A percentile compares a stretch with the other conserved stretches of the same genome.
phyloP scores from a whole-genome alignment of 345 rosid species.

The Dimocarpus longan region DNA sequence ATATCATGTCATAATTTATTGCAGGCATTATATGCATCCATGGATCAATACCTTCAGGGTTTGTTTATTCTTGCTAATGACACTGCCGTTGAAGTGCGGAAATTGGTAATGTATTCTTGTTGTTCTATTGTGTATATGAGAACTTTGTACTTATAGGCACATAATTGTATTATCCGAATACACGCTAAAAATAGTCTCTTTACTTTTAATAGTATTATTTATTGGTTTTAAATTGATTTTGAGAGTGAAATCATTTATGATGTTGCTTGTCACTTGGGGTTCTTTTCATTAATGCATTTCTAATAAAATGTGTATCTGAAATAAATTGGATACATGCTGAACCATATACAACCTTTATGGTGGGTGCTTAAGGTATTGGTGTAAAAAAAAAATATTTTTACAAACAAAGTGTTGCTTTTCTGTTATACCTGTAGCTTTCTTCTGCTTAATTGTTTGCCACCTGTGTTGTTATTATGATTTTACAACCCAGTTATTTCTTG shows the following conservation, averaged over 20 bases:
- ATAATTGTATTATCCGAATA: neutral
- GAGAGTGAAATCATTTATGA: neutral
- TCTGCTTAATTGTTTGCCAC: neutral
- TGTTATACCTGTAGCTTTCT: neutral
- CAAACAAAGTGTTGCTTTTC: neutral
- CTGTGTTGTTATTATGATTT: neutral
- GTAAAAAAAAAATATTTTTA: neutral
- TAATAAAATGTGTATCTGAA: neutral
- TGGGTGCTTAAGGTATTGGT: neutral
- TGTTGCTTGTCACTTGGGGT: neutral
- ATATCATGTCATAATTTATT: constrained; percentile 10
- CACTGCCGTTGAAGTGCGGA: constrained; percentile 79
- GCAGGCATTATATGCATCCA: constrained; percentile 72
- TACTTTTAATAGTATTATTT: neutral
- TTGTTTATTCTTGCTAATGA: constrained; percentile 86
- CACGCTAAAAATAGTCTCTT: neutral
- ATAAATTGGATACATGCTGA: neutral
- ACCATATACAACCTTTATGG: neutral
- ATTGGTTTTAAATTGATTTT: neutral
- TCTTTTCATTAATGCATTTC: neutral
- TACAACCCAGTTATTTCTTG: constrained; percentile 4
- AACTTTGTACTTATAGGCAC: neutral
- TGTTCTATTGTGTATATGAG: neutral
- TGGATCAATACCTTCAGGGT: constrained; percentile 86
- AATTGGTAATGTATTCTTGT: constrained; percentile 51